Base-by-base conservation (phyloP, 345 rosid species). In the Cardamine chenopodiifolia region DNA sequence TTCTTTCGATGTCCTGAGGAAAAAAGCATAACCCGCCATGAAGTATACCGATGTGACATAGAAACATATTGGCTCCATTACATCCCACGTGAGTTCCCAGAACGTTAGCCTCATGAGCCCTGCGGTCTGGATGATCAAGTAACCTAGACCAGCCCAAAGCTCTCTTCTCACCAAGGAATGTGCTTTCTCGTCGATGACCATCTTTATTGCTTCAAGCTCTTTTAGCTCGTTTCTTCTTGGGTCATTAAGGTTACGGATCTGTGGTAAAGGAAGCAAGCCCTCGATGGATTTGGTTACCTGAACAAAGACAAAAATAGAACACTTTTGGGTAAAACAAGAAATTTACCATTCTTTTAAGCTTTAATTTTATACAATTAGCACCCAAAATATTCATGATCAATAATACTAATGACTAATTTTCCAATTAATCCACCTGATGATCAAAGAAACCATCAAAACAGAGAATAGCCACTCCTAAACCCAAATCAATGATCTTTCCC, bases 51-150 rank as follows among this genome's bases (percentile, higher is more conserved):
- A 86, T 0, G 99, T 90, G 13, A 86, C 80, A 23, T 77, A 88
- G 90, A 88, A 96, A 86, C 99, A 96, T 23, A 96, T 89, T 0
- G 99, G 99, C 25, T 96, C 99, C 98, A 96, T 96, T 4, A 96
- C 96, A 70, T 96, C 98, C 99, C 99, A 96, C 0, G 97, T 78
- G 2, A 96, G 94, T 69, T 96, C 99, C 99, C 99, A 96, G 22
- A 96, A 96, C 0, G 99, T 96, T 29, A 96, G 85, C 83, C 99
- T 86, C 97, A 96, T 89, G 84, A 92, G 84, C n/a, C 72, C 97
- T 0, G 85, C 86, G 4, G 99, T 92, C 71, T 96, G 98, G 40
- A 84, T 74, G 32, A 90, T 83, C 42, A 92, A 50, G 85, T 79
- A 89, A 18, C 83, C 88, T 0, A 96, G 82, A 7, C 97, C 99